Evolutionary conservation across 108 stramenopile genomes (phyloP), one percentile per base, ranked within the genome.

Genomic region (Poteriospumella lacustris): DNA sequence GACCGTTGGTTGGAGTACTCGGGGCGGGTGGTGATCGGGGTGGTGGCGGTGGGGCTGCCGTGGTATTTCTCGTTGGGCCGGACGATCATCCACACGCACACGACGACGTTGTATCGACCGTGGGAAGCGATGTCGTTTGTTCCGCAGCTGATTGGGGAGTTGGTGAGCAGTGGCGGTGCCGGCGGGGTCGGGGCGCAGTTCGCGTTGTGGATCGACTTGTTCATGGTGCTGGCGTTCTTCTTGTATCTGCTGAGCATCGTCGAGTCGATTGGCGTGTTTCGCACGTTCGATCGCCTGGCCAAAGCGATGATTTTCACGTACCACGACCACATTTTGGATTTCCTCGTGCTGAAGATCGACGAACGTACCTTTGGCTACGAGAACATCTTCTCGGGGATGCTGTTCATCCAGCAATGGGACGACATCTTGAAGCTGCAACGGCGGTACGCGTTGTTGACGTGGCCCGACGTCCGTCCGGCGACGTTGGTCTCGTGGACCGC

Each of bases 401-500:
- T 9, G 12, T 28, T 73, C 3, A 73, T 73, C 36, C 70, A 73
- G 47, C 70, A 73, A 73, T 73, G 70, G 70, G 70, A 73, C 42
- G 70, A 73, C 36, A 24, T 73, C 15, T 33, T 73, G 33, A 73
- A 73, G 42, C 19, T 19, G 12, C 70, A 73, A 73, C 43, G 70
- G 36, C 38, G 70, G 41, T 73, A 73, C 36, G 70, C 44, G 9
- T 56, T 73, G 41, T 24, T 73, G 5, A 44, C 70, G 12, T 52
- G 31, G n/a, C 70, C 70, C 3, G 70, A 73, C 42, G 70, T 73
- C 3, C 70, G 70, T 73, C 70, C 70, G 36, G 31, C 36, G 31
- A 56, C 9, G 28, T 24, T 73, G 31, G 15, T 73, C 12, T 73
- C 70, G 3, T 52, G 26, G 26, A 3, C 3, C 5, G 70, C 12